Evolutionary conservation across 768 basidiomycete genomes (phyloP).

Genomic region (Tricholoma sp.): DNA sequence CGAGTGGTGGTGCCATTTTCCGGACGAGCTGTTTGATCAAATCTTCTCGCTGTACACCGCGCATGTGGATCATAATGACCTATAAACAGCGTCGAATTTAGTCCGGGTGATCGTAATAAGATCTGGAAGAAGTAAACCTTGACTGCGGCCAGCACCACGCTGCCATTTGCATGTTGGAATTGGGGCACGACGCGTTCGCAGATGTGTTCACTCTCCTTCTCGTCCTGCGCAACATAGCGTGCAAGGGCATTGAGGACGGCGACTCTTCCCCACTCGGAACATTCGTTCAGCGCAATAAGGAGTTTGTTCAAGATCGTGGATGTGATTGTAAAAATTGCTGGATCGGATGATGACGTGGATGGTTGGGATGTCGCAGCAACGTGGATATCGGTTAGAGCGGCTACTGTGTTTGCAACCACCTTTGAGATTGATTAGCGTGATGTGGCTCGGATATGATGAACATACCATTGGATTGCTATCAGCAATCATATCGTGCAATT

Average conservation of each 20-base stretch:
- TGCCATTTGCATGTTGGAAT: slow-evolving; percentile 95
- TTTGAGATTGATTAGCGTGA: slow-evolving; percentile 24
- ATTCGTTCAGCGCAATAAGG: slow-evolving; percentile 93
- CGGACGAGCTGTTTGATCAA: slow-evolving; percentile 79
- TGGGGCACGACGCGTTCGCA: slow-evolving; percentile 98
- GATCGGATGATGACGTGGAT: slow-evolving; percentile 51
- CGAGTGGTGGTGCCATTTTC: slow-evolving; percentile 96
- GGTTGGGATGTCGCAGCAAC: slow-evolving; percentile 55
- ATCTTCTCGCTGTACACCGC: slow-evolving; percentile 73
- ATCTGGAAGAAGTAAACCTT: slow-evolving; percentile 48
- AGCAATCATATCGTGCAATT: slow-evolving; percentile 86
- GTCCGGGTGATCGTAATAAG: neutral
- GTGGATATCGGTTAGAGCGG: slow-evolving; percentile 91
- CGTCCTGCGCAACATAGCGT: slow-evolving; percentile 78
- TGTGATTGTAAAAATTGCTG: slow-evolving; percentile 81
- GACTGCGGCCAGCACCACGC: slow-evolving; percentile 94
- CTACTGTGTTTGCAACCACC: slow-evolving; percentile 97
- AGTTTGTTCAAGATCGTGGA: slow-evolving; percentile 79
- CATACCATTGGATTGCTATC: slow-evolving; percentile 95
- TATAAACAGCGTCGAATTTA: slow-evolving; percentile 21
- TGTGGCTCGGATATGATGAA: slow-evolving; percentile 1
- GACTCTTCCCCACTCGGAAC: slow-evolving; percentile 98
- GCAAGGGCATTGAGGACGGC: slow-evolving; percentile 85
- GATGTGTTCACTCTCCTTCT: slow-evolving; percentile 96
- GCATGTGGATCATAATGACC: slow-evolving; percentile 99